Percentiles rank a stretch among this genome's conserved stretches.
These are phyloP conservation scores for Amniculicola lignicola DNA, from an alignment of 495 filamentous ascomycete genomes.

Conservation along the genomic window DNA sequence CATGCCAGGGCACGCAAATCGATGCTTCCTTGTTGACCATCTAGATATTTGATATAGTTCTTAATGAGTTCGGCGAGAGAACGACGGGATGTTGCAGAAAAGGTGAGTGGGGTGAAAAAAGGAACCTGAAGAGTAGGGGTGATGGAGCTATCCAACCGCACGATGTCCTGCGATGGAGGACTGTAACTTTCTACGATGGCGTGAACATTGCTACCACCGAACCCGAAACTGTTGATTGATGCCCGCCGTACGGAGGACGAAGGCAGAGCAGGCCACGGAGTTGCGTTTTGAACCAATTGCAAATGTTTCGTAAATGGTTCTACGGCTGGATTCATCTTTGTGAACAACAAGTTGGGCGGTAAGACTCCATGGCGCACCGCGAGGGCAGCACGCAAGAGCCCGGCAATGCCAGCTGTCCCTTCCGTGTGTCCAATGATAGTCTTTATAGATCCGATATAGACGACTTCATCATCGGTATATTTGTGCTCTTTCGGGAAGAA, in stretches of 20 bases:
- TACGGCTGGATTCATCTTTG: slow-evolving; percentile 20
- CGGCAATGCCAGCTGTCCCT: slow-evolving; percentile 36
- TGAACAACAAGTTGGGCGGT: slow-evolving; percentile 24
- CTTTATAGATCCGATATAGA: slow-evolving; percentile 47
- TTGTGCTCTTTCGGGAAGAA: slow-evolving; percentile 7
- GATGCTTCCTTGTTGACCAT: background rate
- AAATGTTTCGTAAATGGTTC: slow-evolving; percentile 13
- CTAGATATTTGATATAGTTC: background rate
- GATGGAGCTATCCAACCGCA: too few species aligned
- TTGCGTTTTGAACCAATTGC: slow-evolving; percentile 1
- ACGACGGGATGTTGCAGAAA: slow-evolving; percentile 1
- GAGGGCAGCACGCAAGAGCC: slow-evolving; percentile 35
- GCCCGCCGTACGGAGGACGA: background rate
- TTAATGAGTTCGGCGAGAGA: background rate
- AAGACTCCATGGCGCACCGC: slow-evolving; percentile 31
- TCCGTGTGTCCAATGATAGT: slow-evolving; percentile 45
- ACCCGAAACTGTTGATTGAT: slow-evolving; percentile 20
- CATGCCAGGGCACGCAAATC: slow-evolving; percentile 3
- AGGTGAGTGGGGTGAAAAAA: slow-evolving; percentile 9
- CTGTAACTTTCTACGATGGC: slow-evolving; percentile 4
- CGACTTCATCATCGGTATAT: background rate
- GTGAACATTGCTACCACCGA: slow-evolving; percentile 3
- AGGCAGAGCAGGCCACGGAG: slow-evolving; percentile 19
- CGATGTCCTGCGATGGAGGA: background rate
- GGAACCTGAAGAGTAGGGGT: too few species aligned